Base-by-base conservation (phyloP, 495 filamentous ascomycete species). In the Xylaria castorea region DNA sequence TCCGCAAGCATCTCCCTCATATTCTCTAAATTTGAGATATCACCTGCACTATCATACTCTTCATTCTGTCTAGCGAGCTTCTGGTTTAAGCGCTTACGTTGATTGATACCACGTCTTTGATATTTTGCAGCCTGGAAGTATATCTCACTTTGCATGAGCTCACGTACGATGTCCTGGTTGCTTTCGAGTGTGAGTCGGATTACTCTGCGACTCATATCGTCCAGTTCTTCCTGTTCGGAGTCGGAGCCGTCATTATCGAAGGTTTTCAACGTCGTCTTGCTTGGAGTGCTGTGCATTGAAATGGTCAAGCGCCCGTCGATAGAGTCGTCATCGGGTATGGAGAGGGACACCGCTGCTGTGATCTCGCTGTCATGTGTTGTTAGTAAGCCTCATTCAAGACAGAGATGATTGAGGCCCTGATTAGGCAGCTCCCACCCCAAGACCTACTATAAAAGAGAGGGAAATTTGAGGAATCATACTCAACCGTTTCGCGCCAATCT, bases 1-100 rank as follows among this genome's bases (percentile, higher is more conserved):
- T 76, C 75, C 11, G 75, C 75, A 30, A 76, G 67, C 16, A 51
- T 68, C 70, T 79, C 77, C 16, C 64, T 72, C 77, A 79, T 79
- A 48, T 73, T 48, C 6, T 62, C 38, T 18, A 74, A 58, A 9
- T 69, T 60, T n/a, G 58, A 5, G 46, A 53, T 27, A n/a, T 34
- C 32, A 14, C 25, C 27, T 32, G 44, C 14, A 48, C 11, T 16
- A 25, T 34, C 67, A 32, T 70, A 36, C 25, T 34, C 16, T 61
- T 63, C 57, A 36, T 57, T 40, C 20, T 66, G 69, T 30, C 69
- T 55, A 12, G 70, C 42, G 34, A 74, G 30, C 42, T 68, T 62
- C 32, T 73, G 48, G 60, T 75, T 75, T n/a, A 73, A 42, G 36
- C 46, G 46, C 32, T 20, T 38, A 25, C 65, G 44, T 22, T 38